Percentiles rank a stretch among this genome's conserved stretches.
These are phyloP conservation scores for Eucalyptus erythrocorys DNA, from an alignment of 345 rosid genomes.

Conservation along the genomic window DNA sequence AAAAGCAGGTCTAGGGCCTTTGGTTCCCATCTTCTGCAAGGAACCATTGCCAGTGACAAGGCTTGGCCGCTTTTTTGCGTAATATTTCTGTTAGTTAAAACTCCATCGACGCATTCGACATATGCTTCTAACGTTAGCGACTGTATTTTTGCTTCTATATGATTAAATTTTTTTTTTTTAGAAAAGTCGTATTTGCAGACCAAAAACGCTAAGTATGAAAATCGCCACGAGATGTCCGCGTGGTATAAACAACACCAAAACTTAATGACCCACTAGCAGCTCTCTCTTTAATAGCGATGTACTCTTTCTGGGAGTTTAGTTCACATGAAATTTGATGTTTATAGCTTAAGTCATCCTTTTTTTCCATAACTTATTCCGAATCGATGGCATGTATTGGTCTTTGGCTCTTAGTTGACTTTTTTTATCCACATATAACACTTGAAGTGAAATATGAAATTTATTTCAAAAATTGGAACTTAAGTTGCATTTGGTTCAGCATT, in stretches of 20 bases:
- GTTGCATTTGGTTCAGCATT: too few relatives aligned
- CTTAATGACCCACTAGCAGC: not conserved
- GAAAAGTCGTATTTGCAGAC: rapidly evolving
- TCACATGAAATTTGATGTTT: not conserved
- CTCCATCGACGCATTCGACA: not conserved
- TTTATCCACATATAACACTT: not conserved
- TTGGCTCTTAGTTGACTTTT: not conserved
- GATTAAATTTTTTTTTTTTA: not conserved
- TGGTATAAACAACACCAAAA: not conserved
- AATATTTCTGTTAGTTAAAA: not conserved
- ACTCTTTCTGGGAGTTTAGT: not conserved
- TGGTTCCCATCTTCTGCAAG: not conserved
- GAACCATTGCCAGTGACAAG: not conserved
- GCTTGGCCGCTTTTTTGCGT: not conserved
- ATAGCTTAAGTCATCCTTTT: not conserved
- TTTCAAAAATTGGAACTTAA: rapidly evolving
- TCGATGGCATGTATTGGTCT: not conserved
- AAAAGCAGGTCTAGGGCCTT: not conserved
- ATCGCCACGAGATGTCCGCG: rapidly evolving
- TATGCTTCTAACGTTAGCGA: not conserved
- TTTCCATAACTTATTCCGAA: not conserved
- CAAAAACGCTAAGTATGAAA: not conserved
- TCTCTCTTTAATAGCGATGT: not conserved
- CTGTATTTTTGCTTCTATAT: not conserved
- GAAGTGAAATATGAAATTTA: not conserved